Percentiles rank a stretch among this genome's conserved stretches.
Conservation (phyloP, 148 eudicot genomes). For the Rhododendron mucronatum region DNA sequence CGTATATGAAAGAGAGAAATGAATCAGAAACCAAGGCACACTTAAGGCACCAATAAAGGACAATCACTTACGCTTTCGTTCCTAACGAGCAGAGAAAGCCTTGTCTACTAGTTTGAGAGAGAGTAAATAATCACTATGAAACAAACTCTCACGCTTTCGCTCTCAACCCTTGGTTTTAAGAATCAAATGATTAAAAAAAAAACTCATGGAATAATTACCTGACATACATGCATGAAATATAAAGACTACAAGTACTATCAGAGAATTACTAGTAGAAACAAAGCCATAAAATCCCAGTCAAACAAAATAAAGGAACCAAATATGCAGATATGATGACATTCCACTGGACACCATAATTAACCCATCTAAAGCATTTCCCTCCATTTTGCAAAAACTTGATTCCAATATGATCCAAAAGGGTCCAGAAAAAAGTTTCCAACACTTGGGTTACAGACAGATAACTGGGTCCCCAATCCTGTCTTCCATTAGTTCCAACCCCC, state of each 20-base stretch:
- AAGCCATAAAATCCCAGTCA: neutral
- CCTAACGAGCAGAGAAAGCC: neutral
- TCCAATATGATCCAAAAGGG: conserved; percentile 43
- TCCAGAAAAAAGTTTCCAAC: conserved; percentile 32
- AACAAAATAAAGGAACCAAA: neutral
- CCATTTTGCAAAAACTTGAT: conserved; percentile 28
- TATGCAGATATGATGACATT: neutral
- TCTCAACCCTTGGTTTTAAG: neutral
- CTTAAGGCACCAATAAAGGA: neutral
- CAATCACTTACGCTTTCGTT: no score
- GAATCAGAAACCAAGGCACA: neutral
- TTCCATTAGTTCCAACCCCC: conserved; percentile 28
- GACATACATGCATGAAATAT: neutral
- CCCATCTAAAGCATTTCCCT: conserved; percentile 18
- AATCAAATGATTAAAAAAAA: neutral
- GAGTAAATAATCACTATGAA: neutral
- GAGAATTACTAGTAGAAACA: neutral
- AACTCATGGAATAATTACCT: neutral
- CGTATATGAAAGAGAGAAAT: neutral
- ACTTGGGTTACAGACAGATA: conserved; percentile 20
- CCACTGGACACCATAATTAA: conserved; percentile 12
- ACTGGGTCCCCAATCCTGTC: conserved; percentile 19
- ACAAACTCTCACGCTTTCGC: neutral
- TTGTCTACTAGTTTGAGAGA: neutral
- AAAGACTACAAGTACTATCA: neutral